Conservation (phyloP, 164 flowering plant species). For the Vitis labrusca region DNA sequence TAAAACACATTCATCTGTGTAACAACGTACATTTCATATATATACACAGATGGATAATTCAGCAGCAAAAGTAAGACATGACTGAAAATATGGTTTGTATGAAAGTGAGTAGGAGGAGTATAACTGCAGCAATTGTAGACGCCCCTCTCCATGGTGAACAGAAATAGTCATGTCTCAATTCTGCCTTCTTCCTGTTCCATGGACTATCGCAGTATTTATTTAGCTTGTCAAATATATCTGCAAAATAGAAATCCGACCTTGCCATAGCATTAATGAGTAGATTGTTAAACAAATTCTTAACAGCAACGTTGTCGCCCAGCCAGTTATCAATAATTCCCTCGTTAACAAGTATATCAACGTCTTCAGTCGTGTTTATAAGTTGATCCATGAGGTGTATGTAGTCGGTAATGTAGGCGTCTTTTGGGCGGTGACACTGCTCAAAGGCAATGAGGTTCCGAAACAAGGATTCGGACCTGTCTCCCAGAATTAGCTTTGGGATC, state of each 20-base stretch:
- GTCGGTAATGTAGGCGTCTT: constrained; percentile 5
- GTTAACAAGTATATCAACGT: constrained; percentile 17
- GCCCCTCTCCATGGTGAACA: constrained; percentile 25
- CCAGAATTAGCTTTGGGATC: constrained; percentile 4
- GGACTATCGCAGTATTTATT: constrained; percentile 1
- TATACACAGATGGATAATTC: no score
- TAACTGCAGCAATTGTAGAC: constrained; percentile 14
- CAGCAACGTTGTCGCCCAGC: background rate
- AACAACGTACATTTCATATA: no score
- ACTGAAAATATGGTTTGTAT: constrained; percentile 16
- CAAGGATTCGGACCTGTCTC: background rate
- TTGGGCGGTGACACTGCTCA: constrained; percentile 22
- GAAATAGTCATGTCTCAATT: constrained; percentile 17
- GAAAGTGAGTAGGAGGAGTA: constrained; percentile 21
- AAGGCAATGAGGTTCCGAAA: constrained; percentile 19
- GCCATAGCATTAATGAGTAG: background rate
- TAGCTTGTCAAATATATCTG: constrained; percentile 6
- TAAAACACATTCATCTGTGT: no score
- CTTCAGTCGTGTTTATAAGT: constrained; percentile 13
- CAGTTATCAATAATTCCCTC: constrained; percentile 6
- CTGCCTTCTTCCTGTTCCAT: constrained; percentile 24
- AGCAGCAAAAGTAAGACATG: no score
- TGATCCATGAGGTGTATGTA: constrained; percentile 11
- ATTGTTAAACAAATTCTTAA: constrained; percentile 9
- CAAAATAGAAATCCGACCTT: background rate